Base-by-base conservation (phyloP, 352 stramenopile species). In the Pythium brassicae region DNA sequence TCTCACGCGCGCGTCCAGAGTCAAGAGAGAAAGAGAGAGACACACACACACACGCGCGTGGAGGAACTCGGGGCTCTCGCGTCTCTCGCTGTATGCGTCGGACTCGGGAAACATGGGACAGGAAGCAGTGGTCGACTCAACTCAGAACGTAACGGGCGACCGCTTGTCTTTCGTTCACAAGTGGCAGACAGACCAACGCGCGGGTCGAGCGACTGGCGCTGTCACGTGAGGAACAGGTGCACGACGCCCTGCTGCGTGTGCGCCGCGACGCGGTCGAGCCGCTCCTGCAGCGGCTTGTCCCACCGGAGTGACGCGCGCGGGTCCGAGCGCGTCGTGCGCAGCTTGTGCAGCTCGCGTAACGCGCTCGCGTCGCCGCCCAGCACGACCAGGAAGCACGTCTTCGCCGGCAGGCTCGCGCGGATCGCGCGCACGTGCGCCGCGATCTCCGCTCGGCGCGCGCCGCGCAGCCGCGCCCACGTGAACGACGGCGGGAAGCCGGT, bases 401-500 rank as follows among this genome's bases (percentile, higher is more conserved):
- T 63, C 34, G 71, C 55, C 14, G 82, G 80, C 56, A 91, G 44
- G 27, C 71, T 66, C n/a, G 54, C 50, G 23, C 70, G 66, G 34
- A 93, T 75, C 45, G 67, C 37, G 40, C 65, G 53, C 12, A 74
- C 58, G 50, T 72, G 61, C 37, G 42, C 50, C 17, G 68, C 44
- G 20, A 89, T 60, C 44, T 88, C 79, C 0, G 62, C 65, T 5
- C 76, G 77, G 20, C 66, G 70, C 4, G 71, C 68, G 2, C 65
- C 65, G 8, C 78, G 77, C 43, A 89, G 57, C 17, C 80, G 72
- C 15, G 76, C 76, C 84, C 84, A 94, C 4, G 84, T 94, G 43
- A 94, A 77, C 53, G 85, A 74, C 12, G 84, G 84, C 20, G 84
- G 82, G 58, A 88, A 91, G 7, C 84, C 84, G 20, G 84, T 92